phyloP scores from a whole-genome alignment of 2,329 filamentous ascomycete genomes.

The Xylaria sp. region DNA sequence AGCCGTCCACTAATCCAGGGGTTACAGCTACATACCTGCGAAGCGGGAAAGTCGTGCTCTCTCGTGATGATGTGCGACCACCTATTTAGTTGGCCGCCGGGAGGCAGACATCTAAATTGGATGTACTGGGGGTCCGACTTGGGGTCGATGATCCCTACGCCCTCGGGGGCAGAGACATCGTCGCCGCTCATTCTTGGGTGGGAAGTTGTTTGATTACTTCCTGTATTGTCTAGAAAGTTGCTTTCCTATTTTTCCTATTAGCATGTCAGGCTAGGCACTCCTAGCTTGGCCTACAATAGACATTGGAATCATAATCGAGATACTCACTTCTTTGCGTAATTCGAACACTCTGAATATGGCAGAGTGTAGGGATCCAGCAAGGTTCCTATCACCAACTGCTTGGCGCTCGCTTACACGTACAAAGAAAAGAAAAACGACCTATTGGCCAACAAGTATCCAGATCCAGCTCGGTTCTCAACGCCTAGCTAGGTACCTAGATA shows the following conservation, averaged over 20 bases:
- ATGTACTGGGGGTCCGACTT: slow-evolving; percentile 65
- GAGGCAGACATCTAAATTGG: slow-evolving; percentile 63
- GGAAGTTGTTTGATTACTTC: neutral
- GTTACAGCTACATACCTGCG: slow-evolving; percentile 70
- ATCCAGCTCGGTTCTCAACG: neutral
- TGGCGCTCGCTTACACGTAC: slow-evolving; percentile 10
- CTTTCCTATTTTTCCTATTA: neutral
- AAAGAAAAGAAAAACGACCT: neutral
- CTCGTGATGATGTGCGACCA: slow-evolving; percentile 86
- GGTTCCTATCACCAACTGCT: neutral
- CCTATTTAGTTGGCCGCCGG: slow-evolving; percentile 75
- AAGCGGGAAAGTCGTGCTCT: slow-evolving; percentile 90
- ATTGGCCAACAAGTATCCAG: neutral
- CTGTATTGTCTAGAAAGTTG: neutral
- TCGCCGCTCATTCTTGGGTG: slow-evolving; percentile 38
- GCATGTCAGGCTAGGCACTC: neutral
- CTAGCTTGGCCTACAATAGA: neutral
- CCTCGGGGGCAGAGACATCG: slow-evolving; percentile 36
- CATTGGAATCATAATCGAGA: neutral
- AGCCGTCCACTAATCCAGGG: neutral
- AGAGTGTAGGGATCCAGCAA: neutral
- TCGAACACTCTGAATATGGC: too few relatives aligned
- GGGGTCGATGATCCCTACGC: slow-evolving; percentile 50
- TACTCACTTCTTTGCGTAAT: too few relatives aligned
- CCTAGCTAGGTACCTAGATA: too few relatives aligned